phyloP scores from a whole-genome alignment of 1,284 basidiomycete species.

The Fomitopsis palustris region DNA sequence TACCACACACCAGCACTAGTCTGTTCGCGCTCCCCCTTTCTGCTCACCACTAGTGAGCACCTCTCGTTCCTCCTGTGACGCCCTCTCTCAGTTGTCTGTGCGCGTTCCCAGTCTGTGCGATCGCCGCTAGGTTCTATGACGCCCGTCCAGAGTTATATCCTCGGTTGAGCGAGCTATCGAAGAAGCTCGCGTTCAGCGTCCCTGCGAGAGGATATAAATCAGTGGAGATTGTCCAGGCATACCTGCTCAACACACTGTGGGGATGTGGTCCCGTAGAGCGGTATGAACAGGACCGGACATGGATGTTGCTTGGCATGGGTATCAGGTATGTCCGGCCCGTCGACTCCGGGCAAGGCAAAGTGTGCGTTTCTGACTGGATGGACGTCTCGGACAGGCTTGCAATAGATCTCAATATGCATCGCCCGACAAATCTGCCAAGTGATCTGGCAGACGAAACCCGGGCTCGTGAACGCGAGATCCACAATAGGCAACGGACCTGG shows the following conservation, averaged over 20 bases:
- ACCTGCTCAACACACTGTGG: slow-evolving; percentile 80
- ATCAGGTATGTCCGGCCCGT: slow-evolving; percentile 52
- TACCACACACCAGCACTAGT: slow-evolving; percentile 93
- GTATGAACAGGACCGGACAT: slow-evolving; percentile 96
- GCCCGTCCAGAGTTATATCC: slow-evolving; percentile 82
- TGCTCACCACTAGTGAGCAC: slow-evolving; percentile 84
- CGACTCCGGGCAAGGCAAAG: not conserved
- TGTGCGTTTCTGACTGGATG: not conserved
- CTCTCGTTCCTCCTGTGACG: slow-evolving; percentile 1
- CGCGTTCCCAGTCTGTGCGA: slow-evolving; percentile 73
- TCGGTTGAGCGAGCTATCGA: slow-evolving; percentile 78
- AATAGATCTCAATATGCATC: slow-evolving; percentile 92
- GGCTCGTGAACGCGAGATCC: slow-evolving; percentile 76
- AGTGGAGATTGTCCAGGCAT: slow-evolving; percentile 92
- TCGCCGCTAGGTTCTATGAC: slow-evolving; percentile 88
- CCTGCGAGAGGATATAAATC: slow-evolving; percentile 88
- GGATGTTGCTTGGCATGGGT: slow-evolving; percentile 85
- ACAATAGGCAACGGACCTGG: slow-evolving; percentile 95
- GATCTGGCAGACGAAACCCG: slow-evolving; percentile 74
- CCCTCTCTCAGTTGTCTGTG: not conserved
- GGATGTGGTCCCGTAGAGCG: slow-evolving; percentile 90
- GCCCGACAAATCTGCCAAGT: slow-evolving; percentile 72
- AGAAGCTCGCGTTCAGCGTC: slow-evolving; percentile 90
- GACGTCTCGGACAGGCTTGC: slow-evolving; percentile 65
- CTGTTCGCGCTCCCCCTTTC: slow-evolving; percentile 88